These are phyloP conservation scores for Crithidia brevicula DNA, from an alignment of 208 protist species.

Conservation along the genomic window DNA sequence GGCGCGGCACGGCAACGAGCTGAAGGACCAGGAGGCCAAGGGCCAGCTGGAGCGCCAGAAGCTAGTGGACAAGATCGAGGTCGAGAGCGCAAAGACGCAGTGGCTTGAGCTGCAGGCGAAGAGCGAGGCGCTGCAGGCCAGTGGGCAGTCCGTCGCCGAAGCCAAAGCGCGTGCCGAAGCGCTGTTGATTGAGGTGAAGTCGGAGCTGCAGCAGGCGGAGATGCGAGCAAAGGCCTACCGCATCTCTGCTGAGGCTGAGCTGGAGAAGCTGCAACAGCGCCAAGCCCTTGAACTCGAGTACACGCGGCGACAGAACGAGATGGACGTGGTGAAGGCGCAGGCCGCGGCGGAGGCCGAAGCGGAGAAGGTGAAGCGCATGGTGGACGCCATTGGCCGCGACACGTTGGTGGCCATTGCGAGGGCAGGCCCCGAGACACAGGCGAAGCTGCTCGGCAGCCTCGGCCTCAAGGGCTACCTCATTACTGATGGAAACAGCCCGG, in stretches of 20 bases:
- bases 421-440: constrained; percentile 95
- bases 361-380: constrained; percentile 86
- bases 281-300: constrained; percentile 91
- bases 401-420: constrained; percentile 92
- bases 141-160: constrained; percentile 91
- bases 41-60: constrained; percentile 93
- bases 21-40: constrained; percentile 92
- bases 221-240: constrained; percentile 80
- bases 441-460: constrained; percentile 94
- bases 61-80: constrained; percentile 87
- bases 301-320: constrained; percentile 69
- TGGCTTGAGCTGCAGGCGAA: constrained; percentile 93
- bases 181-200: constrained; percentile 85
- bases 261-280: constrained; percentile 83
- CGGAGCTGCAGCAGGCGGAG: constrained; percentile 88
- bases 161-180: constrained; percentile 93
- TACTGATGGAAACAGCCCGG: constrained; percentile 95
- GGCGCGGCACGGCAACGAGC: constrained; percentile 92
- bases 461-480: constrained; percentile 96
- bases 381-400: constrained; percentile 90
- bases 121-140: constrained; percentile 91
- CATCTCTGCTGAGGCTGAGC: constrained; percentile 86
- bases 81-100: constrained; percentile 79
- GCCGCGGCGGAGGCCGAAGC: constrained; percentile 87
- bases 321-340: constrained; percentile 86